phyloP scores from a whole-genome alignment of 805 yeast genomes.

The Sporopachydermia quercuum region DNA sequence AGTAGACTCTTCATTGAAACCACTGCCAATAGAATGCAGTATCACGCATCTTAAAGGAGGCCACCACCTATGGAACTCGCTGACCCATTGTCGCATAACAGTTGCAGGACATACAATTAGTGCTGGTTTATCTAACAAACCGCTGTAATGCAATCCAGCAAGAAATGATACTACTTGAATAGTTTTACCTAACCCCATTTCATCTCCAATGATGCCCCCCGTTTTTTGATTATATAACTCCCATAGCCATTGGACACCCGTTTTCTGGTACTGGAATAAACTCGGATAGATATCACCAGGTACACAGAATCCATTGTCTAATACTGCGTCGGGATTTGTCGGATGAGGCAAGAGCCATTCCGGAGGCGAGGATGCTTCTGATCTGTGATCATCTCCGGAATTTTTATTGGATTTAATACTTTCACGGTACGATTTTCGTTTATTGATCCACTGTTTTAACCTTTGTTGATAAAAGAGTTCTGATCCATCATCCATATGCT shows the following conservation, averaged over 20 bases:
- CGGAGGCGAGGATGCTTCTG: conserved; percentile 12
- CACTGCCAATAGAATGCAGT: conserved; percentile 84
- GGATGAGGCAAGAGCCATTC: conserved; percentile 80
- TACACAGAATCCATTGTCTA: conserved; percentile 53
- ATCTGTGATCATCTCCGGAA: conserved; percentile 6
- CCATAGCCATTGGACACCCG: conserved; percentile 96
- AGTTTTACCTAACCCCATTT: conserved; percentile 96
- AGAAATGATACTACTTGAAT: conserved; percentile 82
- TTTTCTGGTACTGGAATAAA: conserved; percentile 84
- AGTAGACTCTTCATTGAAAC: no score
- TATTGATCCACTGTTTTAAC: conserved; percentile 40
- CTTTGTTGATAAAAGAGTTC: conserved; percentile 48
- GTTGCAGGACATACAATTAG: conserved; percentile 93
- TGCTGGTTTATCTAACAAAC: conserved; percentile 59
- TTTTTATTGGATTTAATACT: conserved; percentile 10
- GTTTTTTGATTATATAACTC: conserved; percentile 79
- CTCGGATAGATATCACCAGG: conserved; percentile 89
- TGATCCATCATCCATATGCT: conserved; percentile 70
- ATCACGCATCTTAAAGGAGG: conserved; percentile 81
- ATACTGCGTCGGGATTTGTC: conserved; percentile 50
- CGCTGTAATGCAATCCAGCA: conserved; percentile 81
- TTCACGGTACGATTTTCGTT: conserved; percentile 32
- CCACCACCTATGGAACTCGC: conserved; percentile 96
- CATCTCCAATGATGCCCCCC: conserved; percentile 96
- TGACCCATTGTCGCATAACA: conserved; percentile 93